Evolutionary conservation across 78 protist genomes (phyloP).

Genomic region (Speleostelium caveatum): DNA sequence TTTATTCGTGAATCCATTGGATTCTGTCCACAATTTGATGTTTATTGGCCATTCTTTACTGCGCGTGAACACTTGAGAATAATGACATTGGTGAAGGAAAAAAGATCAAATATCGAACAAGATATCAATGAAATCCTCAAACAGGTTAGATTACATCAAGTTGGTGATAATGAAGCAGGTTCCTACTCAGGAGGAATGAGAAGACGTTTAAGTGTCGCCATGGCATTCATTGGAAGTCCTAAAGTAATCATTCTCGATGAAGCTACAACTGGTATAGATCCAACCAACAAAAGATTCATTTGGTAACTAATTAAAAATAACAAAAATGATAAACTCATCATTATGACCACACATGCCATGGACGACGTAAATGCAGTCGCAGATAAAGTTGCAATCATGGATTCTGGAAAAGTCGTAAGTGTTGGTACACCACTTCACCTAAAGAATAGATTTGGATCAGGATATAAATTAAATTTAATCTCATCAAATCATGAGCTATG

Average conservation of each 20-base stretch:
- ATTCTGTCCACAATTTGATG: constrained; percentile 85
- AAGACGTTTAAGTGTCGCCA: constrained; percentile 61
- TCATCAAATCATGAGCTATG: not conserved
- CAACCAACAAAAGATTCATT: constrained; percentile 57
- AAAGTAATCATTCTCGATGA: constrained; percentile 72
- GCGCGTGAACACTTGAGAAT: constrained; percentile 81
- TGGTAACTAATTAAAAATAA: constrained; percentile 70
- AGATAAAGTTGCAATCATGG: not conserved
- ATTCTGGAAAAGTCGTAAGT: not conserved
- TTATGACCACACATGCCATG: constrained; percentile 82
- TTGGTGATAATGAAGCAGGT: constrained; percentile 16
- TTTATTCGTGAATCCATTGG: constrained; percentile 69
- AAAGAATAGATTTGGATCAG: not conserved
- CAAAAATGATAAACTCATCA: constrained; percentile 11
- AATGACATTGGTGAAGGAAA: constrained; percentile 31
- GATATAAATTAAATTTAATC: not conserved
- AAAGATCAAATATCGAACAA: not conserved
- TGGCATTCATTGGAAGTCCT: constrained; percentile 83
- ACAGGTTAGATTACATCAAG: constrained; percentile 1
- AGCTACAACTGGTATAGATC: constrained; percentile 83
- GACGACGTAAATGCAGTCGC: not conserved
- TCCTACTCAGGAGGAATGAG: constrained; percentile 48
- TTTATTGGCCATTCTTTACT: constrained; percentile 87
- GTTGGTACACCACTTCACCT: not conserved
- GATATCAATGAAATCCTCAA: constrained; percentile 14